Evolutionary conservation across 441 rosid species (phyloP).

Genomic region (Mallotus repandus): DNA sequence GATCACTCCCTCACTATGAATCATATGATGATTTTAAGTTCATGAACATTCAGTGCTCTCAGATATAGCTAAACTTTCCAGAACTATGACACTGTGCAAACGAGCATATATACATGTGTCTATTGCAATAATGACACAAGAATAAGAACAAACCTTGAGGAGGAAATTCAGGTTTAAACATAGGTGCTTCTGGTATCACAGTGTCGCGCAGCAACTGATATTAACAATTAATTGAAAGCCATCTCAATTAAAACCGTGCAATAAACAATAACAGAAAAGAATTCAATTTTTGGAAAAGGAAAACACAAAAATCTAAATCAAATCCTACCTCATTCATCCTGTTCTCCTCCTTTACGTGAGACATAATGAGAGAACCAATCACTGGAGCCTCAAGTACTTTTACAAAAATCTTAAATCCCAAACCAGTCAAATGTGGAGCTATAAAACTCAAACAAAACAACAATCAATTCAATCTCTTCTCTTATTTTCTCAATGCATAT

Average conservation of each 20-base stretch:
- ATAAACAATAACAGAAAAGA: constrained; percentile 8
- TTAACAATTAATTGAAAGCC: constrained; percentile 14
- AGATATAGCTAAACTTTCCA: neutral
- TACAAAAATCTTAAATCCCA: constrained; percentile 54
- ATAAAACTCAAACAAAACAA: constrained; percentile 19
- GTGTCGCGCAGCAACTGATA: constrained; percentile 60
- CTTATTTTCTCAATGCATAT: neutral
- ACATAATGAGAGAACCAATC: constrained; percentile 54
- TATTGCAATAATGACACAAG: neutral
- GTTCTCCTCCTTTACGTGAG: constrained; percentile 59
- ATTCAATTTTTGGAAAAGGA: neutral
- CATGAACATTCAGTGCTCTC: neutral
- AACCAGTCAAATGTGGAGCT: constrained; percentile 87
- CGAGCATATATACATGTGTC: neutral
- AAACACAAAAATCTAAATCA: neutral
- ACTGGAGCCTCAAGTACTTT: constrained; percentile 61
- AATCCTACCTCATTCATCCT: constrained; percentile 53
- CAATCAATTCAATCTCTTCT: neutral
- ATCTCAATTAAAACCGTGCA: neutral
- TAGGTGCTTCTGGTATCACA: constrained; percentile 74
- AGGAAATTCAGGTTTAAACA: constrained; percentile 86
- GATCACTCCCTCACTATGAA: neutral
- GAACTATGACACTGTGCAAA: neutral
- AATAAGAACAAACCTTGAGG: constrained; percentile 54
- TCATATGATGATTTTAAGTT: neutral